Evolutionary conservation across 2,329 filamentous ascomycete species (phyloP), one percentile per base, ranked within the genome.

Genomic region (Botrytis fabae): DNA sequence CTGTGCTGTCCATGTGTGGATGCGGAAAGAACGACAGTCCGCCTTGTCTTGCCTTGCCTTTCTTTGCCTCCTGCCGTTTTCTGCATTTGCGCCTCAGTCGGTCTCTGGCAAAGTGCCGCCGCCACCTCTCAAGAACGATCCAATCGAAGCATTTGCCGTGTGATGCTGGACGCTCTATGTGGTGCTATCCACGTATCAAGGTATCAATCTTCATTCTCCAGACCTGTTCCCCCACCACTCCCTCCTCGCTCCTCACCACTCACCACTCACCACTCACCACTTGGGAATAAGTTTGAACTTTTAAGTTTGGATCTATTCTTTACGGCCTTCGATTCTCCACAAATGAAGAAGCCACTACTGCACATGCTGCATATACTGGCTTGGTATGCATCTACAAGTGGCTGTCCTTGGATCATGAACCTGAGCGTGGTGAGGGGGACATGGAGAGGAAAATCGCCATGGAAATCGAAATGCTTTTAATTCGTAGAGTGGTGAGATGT

Each of bases 301-400:
- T 46, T 63, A 44, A 40, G 8, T n/a, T 40, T 63, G n/a, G 61
- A 63, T 57, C 51, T 63, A 63, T 44, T 28, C 61, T 42, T 64
- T 64, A 64, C 40, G 40, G 46, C 40, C 40, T 32, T 60, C 16
- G 32, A 35, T 22, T n/a, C 46, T 66, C 64, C 44, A 35, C 44
- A 54, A 54, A 40, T n/a, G 46, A 40, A 66, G 46, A 66, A 66
- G 64, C 4, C 14, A 54, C 64, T 66, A 66, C 64, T 54, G 46
- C 64, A 28, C n/a, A 35, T 51, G 25, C 44, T 38, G n/a, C 20
- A 14, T 5, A 6, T 32, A 44, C n/a, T 42, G 38, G 38, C 61
- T 63, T 63, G 40, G 42, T 64, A 46, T 35, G 62, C 28, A 48
- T 44, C 14, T 64, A 32, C n/a, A 12, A 38, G 28, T 6, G 22